Conservation (phyloP, 2,329 filamentous ascomycete genomes). For the Ophiostoma piceae region DNA sequence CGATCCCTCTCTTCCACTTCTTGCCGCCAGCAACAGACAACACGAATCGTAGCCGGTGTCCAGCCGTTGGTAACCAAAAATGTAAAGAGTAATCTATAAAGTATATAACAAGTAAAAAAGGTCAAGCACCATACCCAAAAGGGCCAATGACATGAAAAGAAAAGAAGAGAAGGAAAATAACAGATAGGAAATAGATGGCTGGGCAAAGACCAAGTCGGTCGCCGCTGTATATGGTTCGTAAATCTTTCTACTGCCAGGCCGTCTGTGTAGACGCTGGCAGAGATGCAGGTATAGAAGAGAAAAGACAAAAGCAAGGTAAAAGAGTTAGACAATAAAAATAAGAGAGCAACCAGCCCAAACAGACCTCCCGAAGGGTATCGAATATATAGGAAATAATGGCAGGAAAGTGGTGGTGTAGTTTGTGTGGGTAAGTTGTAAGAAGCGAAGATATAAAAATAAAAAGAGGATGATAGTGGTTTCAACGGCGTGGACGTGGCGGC, state of each 20-base stretch:
- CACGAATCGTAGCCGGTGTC: conserved; percentile 4
- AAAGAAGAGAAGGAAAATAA: conserved; percentile 15
- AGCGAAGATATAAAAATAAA: conserved; percentile 20
- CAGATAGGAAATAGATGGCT: conserved; percentile 22
- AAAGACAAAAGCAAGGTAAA: not conserved
- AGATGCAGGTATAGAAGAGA: conserved; percentile 14
- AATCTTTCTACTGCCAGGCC: conserved; percentile 15
- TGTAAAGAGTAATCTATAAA: conserved; percentile 25
- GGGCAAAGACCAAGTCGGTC: conserved; percentile 5
- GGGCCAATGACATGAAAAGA: conserved; percentile 25
- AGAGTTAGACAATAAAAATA: conserved; percentile 17
- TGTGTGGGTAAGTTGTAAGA: conserved; percentile 22
- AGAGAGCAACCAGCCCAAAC: conserved; percentile 30
- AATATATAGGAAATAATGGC: conserved; percentile 34
- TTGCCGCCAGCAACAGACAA: conserved; percentile 13
- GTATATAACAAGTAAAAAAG: conserved; percentile 22
- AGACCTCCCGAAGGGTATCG: conserved; percentile 43
- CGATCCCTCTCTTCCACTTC: conserved; percentile 6
- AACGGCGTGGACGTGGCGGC: conserved; percentile 32
- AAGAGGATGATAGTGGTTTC: conserved; percentile 31
- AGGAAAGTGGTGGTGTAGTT: conserved; percentile 18
- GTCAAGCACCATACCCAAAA: conserved; percentile 18
- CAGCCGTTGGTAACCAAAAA: conserved; percentile 14
- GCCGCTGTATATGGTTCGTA: conserved; percentile 24
- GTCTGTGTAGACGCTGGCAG: not conserved